Conservation (phyloP, 2,329 filamentous ascomycete genomes). For the Paraconiothyrium brasiliense region DNA sequence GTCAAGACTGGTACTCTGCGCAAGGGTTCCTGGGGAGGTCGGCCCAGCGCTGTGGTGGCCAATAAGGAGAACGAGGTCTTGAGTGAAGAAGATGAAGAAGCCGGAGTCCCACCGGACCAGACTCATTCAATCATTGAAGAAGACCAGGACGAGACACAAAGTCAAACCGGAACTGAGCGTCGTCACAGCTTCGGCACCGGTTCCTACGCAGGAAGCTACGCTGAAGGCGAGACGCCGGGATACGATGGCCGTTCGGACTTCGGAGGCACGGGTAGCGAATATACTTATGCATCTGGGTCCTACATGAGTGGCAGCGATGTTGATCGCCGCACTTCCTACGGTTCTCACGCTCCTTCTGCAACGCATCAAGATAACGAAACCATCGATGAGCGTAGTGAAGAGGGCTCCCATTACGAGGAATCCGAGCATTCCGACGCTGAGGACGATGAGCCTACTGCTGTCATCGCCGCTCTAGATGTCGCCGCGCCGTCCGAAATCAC, state of each 20-base stretch:
- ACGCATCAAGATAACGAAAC: slow-evolving; percentile 39
- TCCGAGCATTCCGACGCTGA: slow-evolving; percentile 42
- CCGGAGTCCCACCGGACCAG: slow-evolving; percentile 32
- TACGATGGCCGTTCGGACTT: slow-evolving; percentile 52
- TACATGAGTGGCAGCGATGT: slow-evolving; percentile 60
- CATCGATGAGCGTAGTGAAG: slow-evolving; percentile 42
- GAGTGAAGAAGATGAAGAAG: slow-evolving; percentile 55
- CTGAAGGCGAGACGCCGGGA: slow-evolving; percentile 47
- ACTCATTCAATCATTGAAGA: slow-evolving; percentile 40
- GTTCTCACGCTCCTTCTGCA: slow-evolving; percentile 49
- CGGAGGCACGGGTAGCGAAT: slow-evolving; percentile 53
- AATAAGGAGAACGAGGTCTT: slow-evolving; percentile 61
- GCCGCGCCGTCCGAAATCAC: slow-evolving; percentile 33
- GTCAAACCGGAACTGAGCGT: slow-evolving; percentile 52
- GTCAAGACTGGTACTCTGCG: slow-evolving; percentile 50
- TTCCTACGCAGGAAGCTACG: slow-evolving; percentile 47
- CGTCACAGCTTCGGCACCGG: slow-evolving; percentile 48
- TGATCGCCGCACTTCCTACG: slow-evolving; percentile 56
- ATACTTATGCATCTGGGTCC: slow-evolving; percentile 58
- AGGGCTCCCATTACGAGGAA: slow-evolving; percentile 4
- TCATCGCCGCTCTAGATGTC: slow-evolving; percentile 18
- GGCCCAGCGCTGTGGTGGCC: slow-evolving; percentile 38
- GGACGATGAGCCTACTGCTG: slow-evolving; percentile 41
- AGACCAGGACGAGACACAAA: slow-evolving; percentile 37
- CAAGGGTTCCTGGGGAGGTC: slow-evolving; percentile 49